Conservation (phyloP, 2,329 filamentous ascomycete species). For the Sarocladium kiliense region DNA sequence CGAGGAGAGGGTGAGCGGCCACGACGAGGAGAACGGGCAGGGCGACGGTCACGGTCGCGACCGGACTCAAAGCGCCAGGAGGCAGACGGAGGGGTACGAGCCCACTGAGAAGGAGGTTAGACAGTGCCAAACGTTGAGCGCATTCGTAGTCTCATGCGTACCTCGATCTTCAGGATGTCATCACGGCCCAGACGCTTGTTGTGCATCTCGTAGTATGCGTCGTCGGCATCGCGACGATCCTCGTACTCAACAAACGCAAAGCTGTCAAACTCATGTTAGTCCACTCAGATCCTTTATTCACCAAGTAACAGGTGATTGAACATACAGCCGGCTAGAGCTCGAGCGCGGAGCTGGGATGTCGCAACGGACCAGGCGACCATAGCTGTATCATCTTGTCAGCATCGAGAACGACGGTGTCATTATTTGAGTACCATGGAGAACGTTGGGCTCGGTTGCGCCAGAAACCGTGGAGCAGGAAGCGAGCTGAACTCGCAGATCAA, state of each 20-base stretch:
- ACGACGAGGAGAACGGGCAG: constrained; percentile 53
- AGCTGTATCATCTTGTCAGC: constrained; percentile 49
- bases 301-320: no score
- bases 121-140: background rate
- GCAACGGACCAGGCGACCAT: constrained; percentile 95
- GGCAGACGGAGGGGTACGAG: constrained; percentile 92
- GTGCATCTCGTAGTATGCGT: constrained; percentile 99
- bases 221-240: constrained; percentile 94
- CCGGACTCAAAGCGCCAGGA: constrained; percentile 98
- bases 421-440: constrained; percentile 16
- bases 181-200: constrained; percentile 97
- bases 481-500: constrained; percentile 9
- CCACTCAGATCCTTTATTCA: no score
- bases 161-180: constrained; percentile 96
- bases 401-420: constrained; percentile 49
- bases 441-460: constrained; percentile 12
- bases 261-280: constrained; percentile 33
- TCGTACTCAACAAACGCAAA: constrained; percentile 99
- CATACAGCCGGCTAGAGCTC: constrained; percentile 91
- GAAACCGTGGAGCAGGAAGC: background rate
- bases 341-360: constrained; percentile 96
- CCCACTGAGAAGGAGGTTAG: constrained; percentile 62
- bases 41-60: constrained; percentile 63
- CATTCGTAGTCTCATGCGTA: constrained; percentile 35
- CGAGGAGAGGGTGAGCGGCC: constrained; percentile 73